A percentile compares a stretch with the other conserved stretches of the same genome.
These are phyloP conservation scores for Lyophyllum atratum DNA, from an alignment of 768 basidiomycete genomes.

Conservation along the genomic window DNA sequence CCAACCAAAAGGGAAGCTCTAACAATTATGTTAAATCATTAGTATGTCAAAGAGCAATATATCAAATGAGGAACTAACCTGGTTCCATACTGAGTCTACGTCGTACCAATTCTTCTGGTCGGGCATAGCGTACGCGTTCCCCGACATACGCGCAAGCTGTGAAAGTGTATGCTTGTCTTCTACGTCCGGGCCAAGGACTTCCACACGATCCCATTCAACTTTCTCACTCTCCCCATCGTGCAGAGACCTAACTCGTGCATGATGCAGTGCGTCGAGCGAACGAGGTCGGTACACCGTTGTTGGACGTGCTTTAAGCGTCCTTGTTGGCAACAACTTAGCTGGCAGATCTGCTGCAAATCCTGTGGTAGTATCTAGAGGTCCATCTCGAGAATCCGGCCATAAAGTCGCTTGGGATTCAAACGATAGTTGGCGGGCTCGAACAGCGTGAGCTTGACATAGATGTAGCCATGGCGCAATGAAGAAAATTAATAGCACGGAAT, in stretches of 20 bases:
- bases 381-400: constrained; percentile 7
- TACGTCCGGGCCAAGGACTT: constrained; percentile 75
- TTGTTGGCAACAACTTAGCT: not conserved
- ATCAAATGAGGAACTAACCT: constrained; percentile 27
- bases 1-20: constrained; percentile 86
- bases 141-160: constrained; percentile 85
- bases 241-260: constrained; percentile 55
- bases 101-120: constrained; percentile 81
- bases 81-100: constrained; percentile 74
- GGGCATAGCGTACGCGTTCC: constrained; percentile 84
- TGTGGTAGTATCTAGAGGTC: constrained; percentile 1
- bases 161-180: constrained; percentile 77
- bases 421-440: constrained; percentile 9
- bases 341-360: not conserved
- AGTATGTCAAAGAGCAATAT: constrained; percentile 1
- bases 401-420: constrained; percentile 15
- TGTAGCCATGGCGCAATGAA: not conserved
- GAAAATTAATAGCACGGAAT: constrained; percentile 2
- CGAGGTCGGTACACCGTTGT: constrained; percentile 64
- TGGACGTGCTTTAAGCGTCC: constrained; percentile 44
- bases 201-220: constrained; percentile 67
- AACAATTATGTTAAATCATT: constrained; percentile 7
- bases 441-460: too few species aligned
- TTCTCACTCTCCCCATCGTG: constrained; percentile 47
- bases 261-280: constrained; percentile 50